Percentiles rank a stretch among this genome's conserved stretches.
Conservation (phyloP, 2,329 filamentous ascomycete genomes). For the Colletotrichum orbiculare region DNA sequence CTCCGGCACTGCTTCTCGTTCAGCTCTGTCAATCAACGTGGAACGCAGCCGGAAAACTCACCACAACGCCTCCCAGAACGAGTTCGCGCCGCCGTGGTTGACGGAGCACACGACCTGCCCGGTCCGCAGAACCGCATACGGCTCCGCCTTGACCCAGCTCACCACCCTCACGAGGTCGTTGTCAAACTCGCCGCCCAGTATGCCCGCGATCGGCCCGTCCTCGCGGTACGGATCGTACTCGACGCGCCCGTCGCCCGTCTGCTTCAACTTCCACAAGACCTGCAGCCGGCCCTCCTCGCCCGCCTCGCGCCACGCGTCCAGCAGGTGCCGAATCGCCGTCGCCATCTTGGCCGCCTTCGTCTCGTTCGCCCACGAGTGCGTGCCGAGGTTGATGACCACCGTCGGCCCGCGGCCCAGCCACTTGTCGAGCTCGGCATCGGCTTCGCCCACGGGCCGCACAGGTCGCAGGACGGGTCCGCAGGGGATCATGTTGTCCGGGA, state of each 20-base stretch:
- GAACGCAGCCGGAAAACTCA: constrained; percentile 23
- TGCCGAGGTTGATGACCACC: constrained; percentile 61
- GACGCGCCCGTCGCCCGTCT: background rate
- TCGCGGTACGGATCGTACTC: background rate
- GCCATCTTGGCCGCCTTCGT: constrained; percentile 53
- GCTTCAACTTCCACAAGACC: constrained; percentile 49
- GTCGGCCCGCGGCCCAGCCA: constrained; percentile 58
- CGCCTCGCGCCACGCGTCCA: constrained; percentile 37
- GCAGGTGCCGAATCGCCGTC: constrained; percentile 46
- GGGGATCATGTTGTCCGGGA: constrained; percentile 52
- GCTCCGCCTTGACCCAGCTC: constrained; percentile 53
- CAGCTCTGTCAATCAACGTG: background rate
- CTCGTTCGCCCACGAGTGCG: constrained; percentile 46
- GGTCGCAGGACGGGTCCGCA: constrained; percentile 60
- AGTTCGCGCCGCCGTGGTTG: constrained; percentile 60
- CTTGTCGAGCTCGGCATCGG: constrained; percentile 51
- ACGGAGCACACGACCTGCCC: constrained; percentile 53
- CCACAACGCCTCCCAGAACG: constrained; percentile 51
- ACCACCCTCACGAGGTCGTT: constrained; percentile 47
- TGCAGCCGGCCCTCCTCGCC: constrained; percentile 36
- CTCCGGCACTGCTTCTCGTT: constrained; percentile 47
- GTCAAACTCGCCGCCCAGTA: constrained; percentile 28
- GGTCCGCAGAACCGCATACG: constrained; percentile 48
- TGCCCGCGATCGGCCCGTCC: background rate
- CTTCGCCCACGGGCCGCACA: constrained; percentile 44